phyloP scores from a whole-genome alignment of 495 filamentous ascomycete genomes.

The Podospora pseudoanserina region DNA sequence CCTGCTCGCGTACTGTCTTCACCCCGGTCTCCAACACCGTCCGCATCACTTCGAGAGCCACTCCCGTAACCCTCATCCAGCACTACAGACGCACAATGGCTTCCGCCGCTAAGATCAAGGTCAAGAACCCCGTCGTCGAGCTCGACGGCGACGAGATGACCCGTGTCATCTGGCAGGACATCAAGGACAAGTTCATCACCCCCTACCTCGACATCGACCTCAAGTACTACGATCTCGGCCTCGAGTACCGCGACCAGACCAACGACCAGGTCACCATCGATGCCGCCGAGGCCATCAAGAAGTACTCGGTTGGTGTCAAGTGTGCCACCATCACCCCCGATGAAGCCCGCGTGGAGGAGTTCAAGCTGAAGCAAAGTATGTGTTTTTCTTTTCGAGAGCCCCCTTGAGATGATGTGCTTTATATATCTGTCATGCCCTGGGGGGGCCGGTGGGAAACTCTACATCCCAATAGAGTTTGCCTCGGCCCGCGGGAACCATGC shows the following conservation, averaged over 20 bases:
- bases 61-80: slow-evolving; percentile 25
- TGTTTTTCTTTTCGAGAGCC: not conserved
- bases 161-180: slow-evolving; percentile 95
- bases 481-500: not conserved
- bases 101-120: slow-evolving; percentile 74
- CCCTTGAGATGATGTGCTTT: not conserved
- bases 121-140: slow-evolving; percentile 95
- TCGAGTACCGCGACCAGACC: slow-evolving; percentile 92
- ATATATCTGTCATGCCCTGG: not conserved
- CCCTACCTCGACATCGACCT: slow-evolving; percentile 95
- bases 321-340: slow-evolving; percentile 99
- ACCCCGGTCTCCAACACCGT: slow-evolving; percentile 17
- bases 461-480: not conserved
- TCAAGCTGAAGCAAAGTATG: slow-evolving; percentile 94
- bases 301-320: slow-evolving; percentile 97
- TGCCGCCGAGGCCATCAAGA: slow-evolving; percentile 94
- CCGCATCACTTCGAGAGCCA: slow-evolving; percentile 17
- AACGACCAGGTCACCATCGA: slow-evolving; percentile 93
- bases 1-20: slow-evolving; percentile 23
- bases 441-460: slow-evolving; percentile 1
- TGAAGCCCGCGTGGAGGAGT: slow-evolving; percentile 93
- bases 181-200: slow-evolving; percentile 96
- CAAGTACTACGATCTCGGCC: slow-evolving; percentile 97
- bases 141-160: slow-evolving; percentile 99
- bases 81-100: slow-evolving; percentile 41